phyloP scores from a whole-genome alignment of 2,329 filamentous ascomycete genomes.

The Xylaria sp. region DNA sequence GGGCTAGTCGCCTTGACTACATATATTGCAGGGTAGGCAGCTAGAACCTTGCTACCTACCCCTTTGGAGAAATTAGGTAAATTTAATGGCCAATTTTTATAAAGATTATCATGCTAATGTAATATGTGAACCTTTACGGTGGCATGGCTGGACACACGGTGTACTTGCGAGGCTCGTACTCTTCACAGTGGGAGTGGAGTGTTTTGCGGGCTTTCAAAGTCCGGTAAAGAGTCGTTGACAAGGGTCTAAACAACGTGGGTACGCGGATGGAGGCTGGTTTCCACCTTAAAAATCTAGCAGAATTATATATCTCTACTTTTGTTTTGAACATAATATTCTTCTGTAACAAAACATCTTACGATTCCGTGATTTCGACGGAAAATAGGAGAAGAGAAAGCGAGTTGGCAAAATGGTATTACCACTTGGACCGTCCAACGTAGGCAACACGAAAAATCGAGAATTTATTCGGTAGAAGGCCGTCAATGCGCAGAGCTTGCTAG shows the following conservation, averaged over 20 bases:
- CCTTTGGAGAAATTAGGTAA: not conserved
- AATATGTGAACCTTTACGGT: not conserved
- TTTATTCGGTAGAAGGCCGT: not conserved
- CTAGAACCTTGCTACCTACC: not conserved
- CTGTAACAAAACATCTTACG: not conserved
- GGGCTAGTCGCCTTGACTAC: no score
- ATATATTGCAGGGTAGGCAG: not conserved
- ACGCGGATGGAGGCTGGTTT: not conserved
- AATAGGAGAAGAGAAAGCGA: not conserved
- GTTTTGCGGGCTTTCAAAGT: not conserved
- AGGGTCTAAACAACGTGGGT: not conserved
- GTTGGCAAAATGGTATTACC: not conserved
- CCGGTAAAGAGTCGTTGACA: not conserved
- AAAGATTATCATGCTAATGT: not conserved
- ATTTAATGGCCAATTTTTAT: not conserved
- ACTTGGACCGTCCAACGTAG: not conserved
- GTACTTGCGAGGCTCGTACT: conserved; percentile 12
- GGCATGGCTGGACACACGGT: not conserved
- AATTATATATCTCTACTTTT: not conserved
- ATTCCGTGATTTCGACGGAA: not conserved
- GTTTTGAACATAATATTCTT: not conserved
- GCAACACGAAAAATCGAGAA: not conserved
- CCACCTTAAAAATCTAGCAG: not conserved
- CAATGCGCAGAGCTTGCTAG: not conserved
- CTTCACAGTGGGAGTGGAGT: conserved; percentile 6